These are phyloP conservation scores for Pichia eremophila DNA, from an alignment of 805 yeast species.

Conservation along the genomic window DNA sequence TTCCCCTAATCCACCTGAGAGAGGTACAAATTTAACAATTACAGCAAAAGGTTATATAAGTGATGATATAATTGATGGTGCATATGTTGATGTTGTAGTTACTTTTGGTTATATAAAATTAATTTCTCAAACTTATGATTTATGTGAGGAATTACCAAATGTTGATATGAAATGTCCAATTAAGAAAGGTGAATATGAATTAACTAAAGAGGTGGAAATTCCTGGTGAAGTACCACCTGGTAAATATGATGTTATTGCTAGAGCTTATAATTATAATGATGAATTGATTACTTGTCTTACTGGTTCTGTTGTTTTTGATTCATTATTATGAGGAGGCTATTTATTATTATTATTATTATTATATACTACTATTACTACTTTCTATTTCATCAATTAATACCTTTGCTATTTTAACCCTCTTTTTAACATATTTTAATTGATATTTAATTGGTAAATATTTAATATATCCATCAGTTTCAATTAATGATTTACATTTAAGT, in stretches of 20 bases:
- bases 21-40: conserved; percentile 78
- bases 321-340: background rate
- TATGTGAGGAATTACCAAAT: conserved; percentile 79
- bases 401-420: conserved; percentile 24
- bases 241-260: conserved; percentile 72
- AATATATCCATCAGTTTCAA: conserved; percentile 49
- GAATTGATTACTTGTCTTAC: conserved; percentile 75
- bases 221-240: conserved; percentile 96
- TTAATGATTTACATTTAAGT: conserved; percentile 34
- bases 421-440: conserved; percentile 48
- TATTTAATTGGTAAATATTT: conserved; percentile 53
- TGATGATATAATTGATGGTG: conserved; percentile 62
- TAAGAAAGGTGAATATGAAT: conserved; percentile 52
- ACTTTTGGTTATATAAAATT: conserved; percentile 85
- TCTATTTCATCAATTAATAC: conserved; percentile 17
- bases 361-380: background rate
- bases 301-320: conserved; percentile 54
- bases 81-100: conserved; percentile 91
- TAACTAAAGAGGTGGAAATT: conserved; percentile 67
- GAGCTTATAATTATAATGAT: conserved; percentile 83
- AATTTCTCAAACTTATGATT: conserved; percentile 81
- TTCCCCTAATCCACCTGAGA: conserved; percentile 79
- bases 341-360: no score
- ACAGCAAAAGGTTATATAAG: conserved; percentile 59
- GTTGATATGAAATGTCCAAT: conserved; percentile 85